Evolutionary conservation across 2,329 filamentous ascomycete genomes (phyloP).

Genomic region (Teratosphaeria gauchensis): DNA sequence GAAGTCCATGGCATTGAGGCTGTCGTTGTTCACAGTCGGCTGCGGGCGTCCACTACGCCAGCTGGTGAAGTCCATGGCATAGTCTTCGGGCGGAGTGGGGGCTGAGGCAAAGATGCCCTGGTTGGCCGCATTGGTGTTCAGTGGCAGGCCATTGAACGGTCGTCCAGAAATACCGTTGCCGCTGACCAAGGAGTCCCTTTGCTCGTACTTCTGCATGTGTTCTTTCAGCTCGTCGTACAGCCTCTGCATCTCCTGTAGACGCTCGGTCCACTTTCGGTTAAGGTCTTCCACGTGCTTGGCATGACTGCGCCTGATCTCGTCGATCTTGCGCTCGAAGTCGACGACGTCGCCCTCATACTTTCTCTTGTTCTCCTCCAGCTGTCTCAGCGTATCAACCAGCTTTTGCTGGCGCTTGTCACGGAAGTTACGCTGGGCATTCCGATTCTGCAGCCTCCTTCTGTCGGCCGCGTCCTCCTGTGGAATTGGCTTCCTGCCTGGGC

Average conservation of each 20-base stretch:
- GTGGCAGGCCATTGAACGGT: neutral
- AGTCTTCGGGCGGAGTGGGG: conserved; percentile 13
- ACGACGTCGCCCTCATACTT: conserved; percentile 5
- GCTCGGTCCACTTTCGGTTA: conserved; percentile 1
- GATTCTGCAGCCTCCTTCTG: conserved; percentile 89
- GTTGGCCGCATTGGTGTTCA: neutral
- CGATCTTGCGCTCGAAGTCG: conserved; percentile 4
- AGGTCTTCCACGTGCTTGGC: conserved; percentile 2
- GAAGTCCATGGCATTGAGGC: conserved; percentile 12
- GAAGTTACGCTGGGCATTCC: conserved; percentile 83
- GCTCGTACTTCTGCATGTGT: neutral
- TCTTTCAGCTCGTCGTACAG: neutral
- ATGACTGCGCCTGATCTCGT: conserved; percentile 1
- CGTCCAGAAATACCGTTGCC: neutral
- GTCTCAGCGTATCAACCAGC: conserved; percentile 47
- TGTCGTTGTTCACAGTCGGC: conserved; percentile 8
- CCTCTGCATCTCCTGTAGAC: neutral
- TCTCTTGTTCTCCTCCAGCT: conserved; percentile 8
- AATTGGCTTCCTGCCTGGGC: conserved; percentile 75
- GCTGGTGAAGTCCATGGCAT: conserved; percentile 10
- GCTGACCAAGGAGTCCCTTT: neutral
- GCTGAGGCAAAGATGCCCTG: neutral
- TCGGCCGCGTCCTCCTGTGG: conserved; percentile 77
- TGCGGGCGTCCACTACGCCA: conserved; percentile 3
- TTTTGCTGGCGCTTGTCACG: conserved; percentile 76